Evolutionary conservation across 371 early-diverging fungal species (phyloP).

Genomic region (Entomophthora muscae): DNA sequence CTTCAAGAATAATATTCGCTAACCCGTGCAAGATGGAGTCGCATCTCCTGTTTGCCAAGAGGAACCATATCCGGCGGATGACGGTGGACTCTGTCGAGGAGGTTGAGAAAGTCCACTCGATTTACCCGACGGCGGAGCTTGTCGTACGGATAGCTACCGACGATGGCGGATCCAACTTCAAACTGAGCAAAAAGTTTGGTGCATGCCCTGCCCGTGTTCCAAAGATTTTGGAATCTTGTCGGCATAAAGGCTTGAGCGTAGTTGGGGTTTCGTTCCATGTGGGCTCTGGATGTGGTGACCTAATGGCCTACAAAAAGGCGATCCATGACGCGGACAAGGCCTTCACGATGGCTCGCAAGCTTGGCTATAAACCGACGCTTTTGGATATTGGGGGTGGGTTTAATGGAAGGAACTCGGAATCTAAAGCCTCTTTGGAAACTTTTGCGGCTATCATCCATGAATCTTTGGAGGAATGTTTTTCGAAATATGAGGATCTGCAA

Average conservation of each 20-base stretch:
- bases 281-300: neutral
- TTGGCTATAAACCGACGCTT: neutral
- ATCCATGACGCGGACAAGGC: neutral
- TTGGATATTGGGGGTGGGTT: neutral
- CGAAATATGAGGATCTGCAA: neutral
- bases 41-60: slow-evolving; percentile 69
- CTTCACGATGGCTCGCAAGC: neutral
- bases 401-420: neutral
- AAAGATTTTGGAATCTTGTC: neutral
- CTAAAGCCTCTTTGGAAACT: neutral
- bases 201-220: neutral
- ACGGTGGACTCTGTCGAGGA: slow-evolving; percentile 97
- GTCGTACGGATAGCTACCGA: slow-evolving; percentile 41
- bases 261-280: neutral
- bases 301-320: neutral
- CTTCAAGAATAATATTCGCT: slow-evolving; percentile 82
- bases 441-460: neutral
- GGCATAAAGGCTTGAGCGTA: neutral
- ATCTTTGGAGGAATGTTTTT: neutral
- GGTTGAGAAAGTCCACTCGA: slow-evolving; percentile 71
- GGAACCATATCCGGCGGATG: slow-evolving; percentile 68
- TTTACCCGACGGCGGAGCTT: slow-evolving; percentile 64
- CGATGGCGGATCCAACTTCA: neutral
- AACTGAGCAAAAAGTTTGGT: neutral
- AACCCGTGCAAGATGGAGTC: slow-evolving; percentile 96